A percentile compares a stretch with the other conserved stretches of the same genome.
Evolutionary conservation across 2,329 filamentous ascomycete genomes (phyloP).

Genomic region (Raffaelea albimanens): DNA sequence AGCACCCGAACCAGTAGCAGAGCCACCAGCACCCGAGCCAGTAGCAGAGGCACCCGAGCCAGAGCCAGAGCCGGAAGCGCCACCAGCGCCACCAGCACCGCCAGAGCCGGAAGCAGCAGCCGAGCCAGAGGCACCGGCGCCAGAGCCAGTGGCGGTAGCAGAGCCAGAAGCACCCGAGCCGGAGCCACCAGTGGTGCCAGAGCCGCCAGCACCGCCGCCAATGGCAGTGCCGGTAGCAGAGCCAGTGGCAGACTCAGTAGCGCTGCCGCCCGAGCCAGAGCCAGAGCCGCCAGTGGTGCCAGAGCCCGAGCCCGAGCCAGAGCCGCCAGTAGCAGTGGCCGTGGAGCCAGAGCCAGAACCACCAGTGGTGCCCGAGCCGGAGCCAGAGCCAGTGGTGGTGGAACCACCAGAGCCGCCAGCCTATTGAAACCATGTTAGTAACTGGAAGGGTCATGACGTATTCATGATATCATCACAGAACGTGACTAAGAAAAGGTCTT

Average conservation of each 20-base stretch:
- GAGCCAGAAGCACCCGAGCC: background rate
- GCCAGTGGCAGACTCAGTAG: background rate
- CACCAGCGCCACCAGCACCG: background rate
- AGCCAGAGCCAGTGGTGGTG: slow-evolving; percentile 5
- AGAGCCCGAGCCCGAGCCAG: background rate
- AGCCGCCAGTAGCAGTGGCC: background rate
- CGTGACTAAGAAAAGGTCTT: too few relatives aligned
- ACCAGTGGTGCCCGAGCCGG: background rate
- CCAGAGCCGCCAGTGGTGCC: background rate
- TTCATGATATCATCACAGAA: too few relatives aligned
- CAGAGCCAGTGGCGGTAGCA: slow-evolving; percentile 1
- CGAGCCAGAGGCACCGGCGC: background rate
- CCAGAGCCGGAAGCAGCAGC: background rate
- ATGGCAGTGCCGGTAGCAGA: background rate
- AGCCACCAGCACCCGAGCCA: slow-evolving; percentile 4
- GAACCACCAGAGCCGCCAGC: background rate
- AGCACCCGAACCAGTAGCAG: slow-evolving; percentile 3
- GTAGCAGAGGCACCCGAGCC: background rate
- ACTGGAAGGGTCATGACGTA: too few relatives aligned
- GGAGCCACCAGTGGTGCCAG: background rate
- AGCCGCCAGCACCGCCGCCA: background rate
- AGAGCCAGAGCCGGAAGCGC: slow-evolving; percentile 3
- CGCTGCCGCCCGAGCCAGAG: background rate
- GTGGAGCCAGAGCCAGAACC: slow-evolving; percentile 1
- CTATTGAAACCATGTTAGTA: too few relatives aligned